Evolutionary conservation across 2,329 filamentous ascomycete species (phyloP).

Genomic region (Domatiomyces catenatus): DNA sequence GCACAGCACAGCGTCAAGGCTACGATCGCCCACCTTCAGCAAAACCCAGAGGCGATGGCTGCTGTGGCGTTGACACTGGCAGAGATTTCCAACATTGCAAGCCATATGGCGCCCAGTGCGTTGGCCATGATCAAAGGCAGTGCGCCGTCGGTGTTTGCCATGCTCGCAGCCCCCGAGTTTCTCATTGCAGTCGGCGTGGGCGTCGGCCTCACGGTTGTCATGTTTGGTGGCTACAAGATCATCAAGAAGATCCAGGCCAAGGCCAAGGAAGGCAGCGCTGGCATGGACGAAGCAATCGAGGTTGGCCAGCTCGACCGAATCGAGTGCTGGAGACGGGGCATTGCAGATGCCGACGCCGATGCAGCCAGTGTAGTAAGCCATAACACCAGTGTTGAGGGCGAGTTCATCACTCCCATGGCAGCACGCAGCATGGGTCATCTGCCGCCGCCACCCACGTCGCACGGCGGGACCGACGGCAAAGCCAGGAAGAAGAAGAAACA

Average conservation of each 20-base stretch:
- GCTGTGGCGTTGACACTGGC: slow-evolving; percentile 85
- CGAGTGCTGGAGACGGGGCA: slow-evolving; percentile 48
- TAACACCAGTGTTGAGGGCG: slow-evolving; percentile 48
- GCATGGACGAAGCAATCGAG: slow-evolving; percentile 42
- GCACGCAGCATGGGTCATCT: slow-evolving; percentile 31
- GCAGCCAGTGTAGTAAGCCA: slow-evolving; percentile 23
- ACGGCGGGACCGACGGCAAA: slow-evolving; percentile 9
- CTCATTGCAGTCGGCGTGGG: slow-evolving; percentile 80
- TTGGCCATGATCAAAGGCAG: slow-evolving; percentile 60
- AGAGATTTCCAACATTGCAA: slow-evolving; percentile 68
- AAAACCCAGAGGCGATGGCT: slow-evolving; percentile 79
- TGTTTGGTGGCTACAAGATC: slow-evolving; percentile 94
- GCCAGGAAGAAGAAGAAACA: slow-evolving; percentile 18
- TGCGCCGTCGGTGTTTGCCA: slow-evolving; percentile 70
- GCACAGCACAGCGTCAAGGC: slow-evolving; percentile 67
- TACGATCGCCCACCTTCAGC: slow-evolving; percentile 66
- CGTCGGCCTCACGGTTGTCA: slow-evolving; percentile 85
- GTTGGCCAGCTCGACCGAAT: slow-evolving; percentile 35
- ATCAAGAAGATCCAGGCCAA: slow-evolving; percentile 59
- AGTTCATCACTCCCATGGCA: slow-evolving; percentile 48
- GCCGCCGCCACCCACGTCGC: slow-evolving; percentile 13
- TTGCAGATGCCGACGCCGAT: slow-evolving; percentile 38
- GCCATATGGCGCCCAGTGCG: slow-evolving; percentile 72
- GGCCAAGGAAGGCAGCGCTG: slow-evolving; percentile 19
- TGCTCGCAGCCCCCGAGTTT: slow-evolving; percentile 83